Evolutionary conservation across 2,329 filamentous ascomycete species (phyloP).

Genomic region (Ceratocystis lukuohia): DNA sequence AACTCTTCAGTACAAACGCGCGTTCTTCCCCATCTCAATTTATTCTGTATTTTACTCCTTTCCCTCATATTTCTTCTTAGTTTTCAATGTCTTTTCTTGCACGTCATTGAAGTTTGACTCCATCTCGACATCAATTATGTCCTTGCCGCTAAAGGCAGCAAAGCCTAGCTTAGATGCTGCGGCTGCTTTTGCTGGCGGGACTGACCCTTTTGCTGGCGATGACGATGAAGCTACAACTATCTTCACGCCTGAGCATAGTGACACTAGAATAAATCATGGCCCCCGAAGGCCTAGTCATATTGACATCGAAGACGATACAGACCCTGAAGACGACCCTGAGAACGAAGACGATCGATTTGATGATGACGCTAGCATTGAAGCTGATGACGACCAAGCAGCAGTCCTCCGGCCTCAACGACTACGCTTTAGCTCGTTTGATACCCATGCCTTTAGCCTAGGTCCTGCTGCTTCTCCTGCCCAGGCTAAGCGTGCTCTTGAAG

Average conservation of each 20-base stretch:
- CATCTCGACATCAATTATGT: constrained; percentile 10
- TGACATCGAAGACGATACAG: neutral
- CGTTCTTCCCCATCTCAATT: neutral
- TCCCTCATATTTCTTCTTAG: neutral
- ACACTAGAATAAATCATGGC: neutral
- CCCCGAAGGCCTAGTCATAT: neutral
- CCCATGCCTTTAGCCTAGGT: constrained; percentile 63
- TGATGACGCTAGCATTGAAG: constrained; percentile 15
- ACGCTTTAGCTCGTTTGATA: constrained; percentile 73
- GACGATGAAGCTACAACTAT: neutral
- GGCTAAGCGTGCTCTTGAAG: constrained; percentile 76
- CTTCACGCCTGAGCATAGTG: neutral
- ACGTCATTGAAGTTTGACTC: neutral
- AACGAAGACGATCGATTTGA: constrained; percentile 11
- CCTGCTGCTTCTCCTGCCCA: constrained; percentile 69
- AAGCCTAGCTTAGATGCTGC: constrained; percentile 17
- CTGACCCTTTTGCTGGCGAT: constrained; percentile 12
- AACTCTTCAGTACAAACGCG: neutral
- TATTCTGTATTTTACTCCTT: neutral
- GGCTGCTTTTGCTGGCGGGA: constrained; percentile 18
- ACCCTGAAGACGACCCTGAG: neutral
- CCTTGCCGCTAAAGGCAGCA: constrained; percentile 11
- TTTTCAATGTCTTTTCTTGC: neutral
- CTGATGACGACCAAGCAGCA: neutral
- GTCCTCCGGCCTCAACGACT: constrained; percentile 33